Evolutionary conservation across 1,284 basidiomycete genomes (phyloP), one percentile per base, ranked within the genome.

Genomic region (Xerocomus amazonicus): DNA sequence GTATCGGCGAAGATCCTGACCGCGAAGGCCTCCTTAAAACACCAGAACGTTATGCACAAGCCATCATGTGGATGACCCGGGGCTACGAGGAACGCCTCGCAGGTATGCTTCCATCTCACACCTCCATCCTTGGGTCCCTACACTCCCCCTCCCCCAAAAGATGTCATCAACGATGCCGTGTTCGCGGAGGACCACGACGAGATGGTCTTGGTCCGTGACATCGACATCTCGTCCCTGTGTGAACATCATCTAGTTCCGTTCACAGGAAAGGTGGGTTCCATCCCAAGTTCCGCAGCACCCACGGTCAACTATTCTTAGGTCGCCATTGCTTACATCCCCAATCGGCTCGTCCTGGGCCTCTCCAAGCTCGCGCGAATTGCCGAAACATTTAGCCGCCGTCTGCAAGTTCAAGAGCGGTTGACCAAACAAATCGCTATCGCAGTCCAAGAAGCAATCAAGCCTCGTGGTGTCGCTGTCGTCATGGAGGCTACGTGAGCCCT

Each of bases 161-260:
- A 99, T 67, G 95, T 99, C 57, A 97, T 99, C 59, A 97, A 97
- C 70, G 92, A 97, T 75, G 97, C 97, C 45, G 86, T 99, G 36
- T 99, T 99, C 68, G 90, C 94, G 47, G 97, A 99, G 71, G 93
- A 99, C 70, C 97, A 99, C 74, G 97, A 99, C 64, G 97, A 99
- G 71, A 97, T 99, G 94, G 96, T 99, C 47, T 86, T 99, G 56
- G 97, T 99, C 43, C 83, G 91, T 53, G 95, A 99, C 68, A 99
- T 99, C 62, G 92, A 97, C 67, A 88, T 99, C 55, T 97, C 93
- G 50, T 95, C 92, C 62, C 74, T 99, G 47, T 99, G 97, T 73
- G 97, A 99, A 74, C 97, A 99, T 67, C 97, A 99, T 71, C 80
- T 99, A 58, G 96, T 99, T 29, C 97, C 97, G 2, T 99, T 99